phyloP scores from a whole-genome alignment of 768 basidiomycete genomes.

The Lactarius trivialis region DNA sequence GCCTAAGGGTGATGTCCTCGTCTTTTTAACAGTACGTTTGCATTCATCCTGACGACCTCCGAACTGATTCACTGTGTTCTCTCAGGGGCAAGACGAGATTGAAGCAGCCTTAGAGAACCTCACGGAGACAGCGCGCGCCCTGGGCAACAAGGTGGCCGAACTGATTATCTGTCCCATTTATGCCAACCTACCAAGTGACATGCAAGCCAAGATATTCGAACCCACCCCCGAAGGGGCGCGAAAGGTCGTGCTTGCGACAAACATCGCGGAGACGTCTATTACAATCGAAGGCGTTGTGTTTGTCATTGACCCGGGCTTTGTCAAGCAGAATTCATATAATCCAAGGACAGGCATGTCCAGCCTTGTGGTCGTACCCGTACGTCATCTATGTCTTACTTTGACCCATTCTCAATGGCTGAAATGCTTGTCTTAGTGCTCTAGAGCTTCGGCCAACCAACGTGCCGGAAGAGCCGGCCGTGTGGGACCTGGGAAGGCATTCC shows the following conservation, averaged over 20 bases:
- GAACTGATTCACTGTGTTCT: slow-evolving; percentile 10
- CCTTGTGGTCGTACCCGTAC: slow-evolving; percentile 87
- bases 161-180: slow-evolving; percentile 97
- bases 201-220: slow-evolving; percentile 99
- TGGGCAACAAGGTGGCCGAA: slow-evolving; percentile 94
- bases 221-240: slow-evolving; percentile 94
- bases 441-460: slow-evolving; percentile 94
- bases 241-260: slow-evolving; percentile 97
- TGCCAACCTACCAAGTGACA: slow-evolving; percentile 97
- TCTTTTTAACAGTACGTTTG: slow-evolving; percentile 81
- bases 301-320: slow-evolving; percentile 98
- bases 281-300: slow-evolving; percentile 99
- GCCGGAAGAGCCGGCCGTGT: slow-evolving; percentile 97
- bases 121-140: slow-evolving; percentile 87
- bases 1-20: slow-evolving; percentile 93
- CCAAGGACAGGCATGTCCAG: slow-evolving; percentile 98
- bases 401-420: not conserved
- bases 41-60: not conserved
- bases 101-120: slow-evolving; percentile 96
- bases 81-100: slow-evolving; percentile 95
- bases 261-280: slow-evolving; percentile 99
- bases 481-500: slow-evolving; percentile 95
- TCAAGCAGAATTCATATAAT: slow-evolving; percentile 99
- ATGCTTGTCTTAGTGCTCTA: slow-evolving; percentile 61
- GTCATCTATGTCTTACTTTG: slow-evolving; percentile 28